Evolutionary conservation across 805 yeast genomes (phyloP), one percentile per base, ranked within the genome.

Genomic region (Lipomyces sp.): DNA sequence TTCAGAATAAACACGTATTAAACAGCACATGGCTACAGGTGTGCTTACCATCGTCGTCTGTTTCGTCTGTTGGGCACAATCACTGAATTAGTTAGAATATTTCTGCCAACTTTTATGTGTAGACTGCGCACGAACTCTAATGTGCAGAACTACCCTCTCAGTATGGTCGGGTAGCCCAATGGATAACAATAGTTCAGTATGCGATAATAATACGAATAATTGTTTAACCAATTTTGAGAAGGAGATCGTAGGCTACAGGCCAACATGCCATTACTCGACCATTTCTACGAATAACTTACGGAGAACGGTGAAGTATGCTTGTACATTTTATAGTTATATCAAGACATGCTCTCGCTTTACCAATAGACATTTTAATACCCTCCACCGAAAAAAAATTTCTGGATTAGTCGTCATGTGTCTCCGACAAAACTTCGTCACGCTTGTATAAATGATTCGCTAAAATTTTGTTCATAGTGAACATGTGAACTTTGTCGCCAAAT

Each of bases 401-500:
- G 24, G 24, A 24, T 24, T 24, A 24, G 24, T 24, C 24, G 24
- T 24, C 24, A 24, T 24, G 24, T 24, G 24, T 24, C 24, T 24
- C 24, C 24, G 24, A 24, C 7, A 54, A 50, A 29, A 60, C 59
- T n/a, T 69, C 72, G 51, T 77, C 78, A 24, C 37, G 30, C 7
- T 50, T 50, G 53, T 63, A 69, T 5, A 75, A 39, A 70, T 75
- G 77, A 18, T 65, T 59, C 8, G 59, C 67, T 13, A 75, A 63
- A 2, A 72, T 57, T 63, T 74, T 76, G 69, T 74, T 74, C 76
- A 76, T 75, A 2, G 70, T 57, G 55, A 75, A 75, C 73, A 71
- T 72, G 59, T 70, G 72, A 18, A 68, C 64, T 50, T 65, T 69
- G 42, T 83, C 82, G 34, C 91, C 92, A 76, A 90, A 90, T 0